Percentiles rank a stretch among this genome's conserved stretches.
These are phyloP conservation scores for Epithemia pelagica DNA, from an alignment of 108 stramenopile genomes.

Conservation along the genomic window DNA sequence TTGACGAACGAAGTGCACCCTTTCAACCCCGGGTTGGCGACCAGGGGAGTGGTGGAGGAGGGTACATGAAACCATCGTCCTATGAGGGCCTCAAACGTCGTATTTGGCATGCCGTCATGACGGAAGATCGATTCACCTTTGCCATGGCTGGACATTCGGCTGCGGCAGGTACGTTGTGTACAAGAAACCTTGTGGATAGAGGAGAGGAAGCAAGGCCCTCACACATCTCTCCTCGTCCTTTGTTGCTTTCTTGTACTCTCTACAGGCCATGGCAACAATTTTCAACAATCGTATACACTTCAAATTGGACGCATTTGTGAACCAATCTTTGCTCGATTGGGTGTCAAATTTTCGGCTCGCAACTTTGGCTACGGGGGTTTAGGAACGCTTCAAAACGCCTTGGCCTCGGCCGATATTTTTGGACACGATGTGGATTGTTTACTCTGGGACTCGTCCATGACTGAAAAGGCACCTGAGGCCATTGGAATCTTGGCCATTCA, in stretches of 20 bases:
- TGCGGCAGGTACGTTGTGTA: constrained; percentile 29
- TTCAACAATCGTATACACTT: constrained; percentile 64
- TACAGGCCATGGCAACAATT: constrained; percentile 59
- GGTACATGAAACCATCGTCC: constrained; percentile 48
- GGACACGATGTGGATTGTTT: constrained; percentile 69
- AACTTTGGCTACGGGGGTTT: constrained; percentile 60
- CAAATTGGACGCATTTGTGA: constrained; percentile 55
- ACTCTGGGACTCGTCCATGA: constrained; percentile 63
- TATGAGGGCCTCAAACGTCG: constrained; percentile 55
- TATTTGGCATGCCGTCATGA: constrained; percentile 75
- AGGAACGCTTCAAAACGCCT: constrained; percentile 39
- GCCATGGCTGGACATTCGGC: constrained; percentile 51
- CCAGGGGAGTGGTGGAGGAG: constrained; percentile 21
- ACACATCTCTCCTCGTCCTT: background rate
- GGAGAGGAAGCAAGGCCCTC: background rate
- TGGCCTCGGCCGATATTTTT: constrained; percentile 61
- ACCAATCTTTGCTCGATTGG: constrained; percentile 67
- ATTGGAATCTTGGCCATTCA: constrained; percentile 55
- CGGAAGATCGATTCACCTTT: constrained; percentile 34
- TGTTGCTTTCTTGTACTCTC: constrained; percentile 2
- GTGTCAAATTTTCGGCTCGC: constrained; percentile 47
- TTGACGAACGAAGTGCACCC: constrained; percentile 10
- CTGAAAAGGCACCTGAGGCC: constrained; percentile 8
- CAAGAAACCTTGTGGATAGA: too few relatives aligned
- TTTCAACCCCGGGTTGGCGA: constrained; percentile 9